Base-by-base conservation (phyloP, 768 basidiomycete species). In the Lactifluus pinguis region DNA sequence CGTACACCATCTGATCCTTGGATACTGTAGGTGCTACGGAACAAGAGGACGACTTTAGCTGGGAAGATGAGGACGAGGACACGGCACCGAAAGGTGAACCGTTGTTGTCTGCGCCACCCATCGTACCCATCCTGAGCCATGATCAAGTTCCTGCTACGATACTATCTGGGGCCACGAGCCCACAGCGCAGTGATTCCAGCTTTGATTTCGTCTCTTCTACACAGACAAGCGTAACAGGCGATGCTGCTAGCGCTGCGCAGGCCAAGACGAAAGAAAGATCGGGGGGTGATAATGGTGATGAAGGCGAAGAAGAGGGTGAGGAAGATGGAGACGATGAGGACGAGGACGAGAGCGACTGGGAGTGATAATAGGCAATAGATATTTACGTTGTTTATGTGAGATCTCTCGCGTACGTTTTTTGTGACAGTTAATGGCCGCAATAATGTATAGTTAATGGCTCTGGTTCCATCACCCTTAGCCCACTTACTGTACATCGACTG, bases 31-130 rank as follows among this genome's bases (percentile, higher is more conserved):
- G 79, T n/a, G 76, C 84, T 4, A 72, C 76, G 8, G 83, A 87
- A 59, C 82, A 79, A 30, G 93, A 95, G 49, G 93, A 95, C 38
- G 87, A 91, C 60, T 93, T 95, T 72, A 88, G 83, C 67, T 95
- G 92, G 92, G 92, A 94, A 69, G 91, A 91, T 57, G 84, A 86
- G 53, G 92, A 94, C n/a, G 90, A 92, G n/a, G 87, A 88, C 39
- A 65, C 70, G 42, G 64, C 48, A 36, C 55, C 34, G 38, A 53
- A 49, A 53, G 32, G 14, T 9, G 47, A 50, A n/a, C 25, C 8
- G 4, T 53, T 41, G 17, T n/a, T 34, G 13, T 0, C 25, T 25
- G 25, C 34, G 32, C 56, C 49, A 8, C 44, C 58, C 19, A n/a
- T 49, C 9, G 19, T 41, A 1, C 25, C 61, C 4, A 21, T 52